phyloP scores from a whole-genome alignment of 208 protist genomes.

The Acanthamoeba comandoni region DNA sequence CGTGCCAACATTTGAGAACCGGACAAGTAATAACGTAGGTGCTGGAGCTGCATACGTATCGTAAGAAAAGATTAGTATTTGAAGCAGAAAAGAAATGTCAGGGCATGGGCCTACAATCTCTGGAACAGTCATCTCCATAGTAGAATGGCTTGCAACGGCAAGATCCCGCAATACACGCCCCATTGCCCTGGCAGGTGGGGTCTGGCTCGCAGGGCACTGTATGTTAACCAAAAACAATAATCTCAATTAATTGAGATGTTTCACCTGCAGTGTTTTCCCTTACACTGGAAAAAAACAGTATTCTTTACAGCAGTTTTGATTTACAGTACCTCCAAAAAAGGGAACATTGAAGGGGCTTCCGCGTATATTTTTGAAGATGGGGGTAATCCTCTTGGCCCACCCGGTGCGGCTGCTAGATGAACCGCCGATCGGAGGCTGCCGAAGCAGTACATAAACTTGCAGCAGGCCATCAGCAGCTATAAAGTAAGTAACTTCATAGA shows the following conservation, averaged over 20 bases:
- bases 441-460: constrained; percentile 16
- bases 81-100: neutral
- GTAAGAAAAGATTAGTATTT: neutral
- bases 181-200: constrained; percentile 21
- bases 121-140: neutral
- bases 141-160: constrained; percentile 42
- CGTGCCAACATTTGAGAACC: constrained; percentile 24
- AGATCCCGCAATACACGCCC: constrained; percentile 48
- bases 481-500: constrained; percentile 26
- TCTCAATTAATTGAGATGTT: no score
- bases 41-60: neutral
- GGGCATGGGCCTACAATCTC: no score
- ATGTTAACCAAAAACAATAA: neutral
- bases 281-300: no score
- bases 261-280: no score
- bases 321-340: constrained; percentile 10
- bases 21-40: neutral
- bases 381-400: no score
- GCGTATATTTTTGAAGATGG: constrained; percentile 6
- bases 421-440: no score
- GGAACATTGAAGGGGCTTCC: constrained; percentile 51
- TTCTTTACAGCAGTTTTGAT: no score
- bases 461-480: constrained; percentile 9
- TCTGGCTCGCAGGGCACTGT: constrained; percentile 60
- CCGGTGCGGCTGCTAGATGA: no score